Conservation (phyloP, 1,284 basidiomycete genomes). For the Trichosporon inkin region DNA sequence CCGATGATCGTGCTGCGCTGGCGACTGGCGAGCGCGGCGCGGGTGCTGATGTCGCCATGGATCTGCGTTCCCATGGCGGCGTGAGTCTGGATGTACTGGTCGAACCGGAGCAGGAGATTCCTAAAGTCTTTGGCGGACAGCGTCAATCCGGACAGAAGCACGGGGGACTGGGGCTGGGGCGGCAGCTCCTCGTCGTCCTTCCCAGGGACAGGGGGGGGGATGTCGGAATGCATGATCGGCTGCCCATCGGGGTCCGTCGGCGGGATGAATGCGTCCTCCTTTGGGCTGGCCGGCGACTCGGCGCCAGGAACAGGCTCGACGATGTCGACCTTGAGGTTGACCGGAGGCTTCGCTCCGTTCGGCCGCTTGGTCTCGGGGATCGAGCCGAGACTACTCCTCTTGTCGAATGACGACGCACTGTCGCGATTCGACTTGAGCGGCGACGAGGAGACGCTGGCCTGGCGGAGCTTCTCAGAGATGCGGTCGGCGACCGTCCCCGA, state of each 20-base stretch:
- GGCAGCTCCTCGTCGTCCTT: slow-evolving; percentile 33
- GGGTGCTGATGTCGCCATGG: slow-evolving; percentile 46
- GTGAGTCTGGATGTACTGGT: slow-evolving; percentile 41
- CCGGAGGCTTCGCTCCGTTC: slow-evolving; percentile 5
- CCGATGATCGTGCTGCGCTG: slow-evolving; percentile 73
- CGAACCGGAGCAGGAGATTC: slow-evolving; percentile 59
- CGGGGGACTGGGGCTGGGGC: slow-evolving; percentile 43
- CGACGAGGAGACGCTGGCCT: slow-evolving; percentile 26
- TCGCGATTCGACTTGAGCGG: neutral
- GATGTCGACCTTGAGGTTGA: neutral
- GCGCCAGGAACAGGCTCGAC: slow-evolving; percentile 21
- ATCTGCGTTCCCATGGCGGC: slow-evolving; percentile 37
- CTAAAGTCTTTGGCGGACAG: slow-evolving; percentile 63
- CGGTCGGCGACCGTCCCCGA: slow-evolving; percentile 49
- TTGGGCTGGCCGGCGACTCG: slow-evolving; percentile 32
- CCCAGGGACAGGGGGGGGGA: slow-evolving; percentile 14
- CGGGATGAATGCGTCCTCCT: slow-evolving; percentile 44
- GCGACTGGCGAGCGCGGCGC: slow-evolving; percentile 60
- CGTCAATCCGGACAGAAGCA: slow-evolving; percentile 69
- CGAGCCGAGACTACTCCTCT: slow-evolving; percentile 22
- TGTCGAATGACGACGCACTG: slow-evolving; percentile 28
- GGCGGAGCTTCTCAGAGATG: slow-evolving; percentile 48
- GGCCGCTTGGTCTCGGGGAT: neutral
- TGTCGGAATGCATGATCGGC: slow-evolving; percentile 27
- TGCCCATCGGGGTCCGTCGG: slow-evolving; percentile 39